A percentile compares a stretch with the other conserved stretches of the same genome.
These are phyloP conservation scores for Euphorbia tirucalli DNA, from an alignment of 345 rosid genomes.

Conservation along the genomic window DNA sequence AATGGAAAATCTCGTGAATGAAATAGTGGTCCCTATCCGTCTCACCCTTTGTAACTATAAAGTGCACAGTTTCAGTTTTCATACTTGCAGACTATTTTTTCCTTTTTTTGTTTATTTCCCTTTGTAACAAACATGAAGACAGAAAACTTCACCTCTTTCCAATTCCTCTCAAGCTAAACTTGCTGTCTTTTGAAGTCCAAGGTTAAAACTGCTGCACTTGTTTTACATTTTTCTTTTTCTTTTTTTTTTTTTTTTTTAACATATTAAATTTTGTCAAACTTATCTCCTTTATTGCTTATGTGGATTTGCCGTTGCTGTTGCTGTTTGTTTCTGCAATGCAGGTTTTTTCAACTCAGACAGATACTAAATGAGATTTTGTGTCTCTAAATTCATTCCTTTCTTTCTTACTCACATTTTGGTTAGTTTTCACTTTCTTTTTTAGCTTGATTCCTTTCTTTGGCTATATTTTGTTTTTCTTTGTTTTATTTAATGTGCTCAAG, in stretches of 20 bases:
- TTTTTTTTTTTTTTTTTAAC: neutral
- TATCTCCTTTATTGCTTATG: neutral
- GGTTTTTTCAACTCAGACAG: constrained; percentile 20
- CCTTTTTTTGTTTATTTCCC: neutral
- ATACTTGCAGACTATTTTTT: neutral
- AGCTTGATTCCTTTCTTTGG: neutral
- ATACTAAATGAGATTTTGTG: constrained; percentile 13
- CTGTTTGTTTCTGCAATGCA: constrained; percentile 26
- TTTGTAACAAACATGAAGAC: neutral
- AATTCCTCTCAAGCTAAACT: neutral
- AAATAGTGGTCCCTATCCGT: too few relatives aligned
- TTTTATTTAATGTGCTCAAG: neutral
- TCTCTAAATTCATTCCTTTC: constrained; percentile 18
- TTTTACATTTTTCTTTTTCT: too few relatives aligned
- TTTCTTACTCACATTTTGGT: constrained; percentile 22
- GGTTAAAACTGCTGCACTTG: constrained; percentile 20
- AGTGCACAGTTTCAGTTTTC: neutral
- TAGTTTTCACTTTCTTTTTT: constrained; percentile 19
- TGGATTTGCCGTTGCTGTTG: neutral
- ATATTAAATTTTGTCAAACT: neutral
- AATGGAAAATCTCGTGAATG: too few relatives aligned
- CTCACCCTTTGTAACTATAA: neutral
- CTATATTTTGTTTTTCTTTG: neutral
- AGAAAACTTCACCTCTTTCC: neutral
- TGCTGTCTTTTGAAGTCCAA: constrained; percentile 14